phyloP scores from a whole-genome alignment of 768 basidiomycete genomes.

The Mycena olivaceomarginata region DNA sequence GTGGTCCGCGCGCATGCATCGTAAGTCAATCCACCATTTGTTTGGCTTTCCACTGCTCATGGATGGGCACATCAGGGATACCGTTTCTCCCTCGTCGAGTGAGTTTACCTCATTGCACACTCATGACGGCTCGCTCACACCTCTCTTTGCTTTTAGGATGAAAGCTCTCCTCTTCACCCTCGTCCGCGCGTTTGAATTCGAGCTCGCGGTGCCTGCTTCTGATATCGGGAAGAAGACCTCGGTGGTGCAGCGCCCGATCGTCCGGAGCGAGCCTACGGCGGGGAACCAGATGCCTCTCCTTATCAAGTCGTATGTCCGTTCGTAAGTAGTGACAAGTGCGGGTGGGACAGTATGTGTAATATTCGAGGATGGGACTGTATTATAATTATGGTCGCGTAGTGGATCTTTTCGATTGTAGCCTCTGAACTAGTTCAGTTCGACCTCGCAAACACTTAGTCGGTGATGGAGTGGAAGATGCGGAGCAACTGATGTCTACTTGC shows the following conservation, averaged over 20 bases:
- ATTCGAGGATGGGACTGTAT: no score
- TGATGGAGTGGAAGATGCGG: no score
- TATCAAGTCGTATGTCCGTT: constrained; percentile 52
- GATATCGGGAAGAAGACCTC: constrained; percentile 62
- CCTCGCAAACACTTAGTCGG: no score
- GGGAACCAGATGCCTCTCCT: constrained; percentile 67
- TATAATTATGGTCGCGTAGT: no score
- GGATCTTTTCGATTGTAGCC: no score
- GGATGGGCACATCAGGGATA: constrained; percentile 50
- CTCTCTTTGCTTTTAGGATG: constrained; percentile 49
- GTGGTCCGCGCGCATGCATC: constrained; percentile 71
- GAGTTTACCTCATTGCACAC: constrained; percentile 42
- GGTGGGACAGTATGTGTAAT: no score
- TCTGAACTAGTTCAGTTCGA: no score
- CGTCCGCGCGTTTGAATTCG: constrained; percentile 72
- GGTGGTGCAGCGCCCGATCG: constrained; percentile 66
- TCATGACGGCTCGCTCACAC: background rate
- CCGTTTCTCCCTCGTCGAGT: constrained; percentile 71
- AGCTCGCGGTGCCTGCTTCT: constrained; percentile 68
- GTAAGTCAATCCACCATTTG: constrained; percentile 39
- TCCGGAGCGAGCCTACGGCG: constrained; percentile 60
- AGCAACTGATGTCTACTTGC: no score
- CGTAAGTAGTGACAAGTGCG: background rate
- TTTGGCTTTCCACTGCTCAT: constrained; percentile 27
- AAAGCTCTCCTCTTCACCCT: constrained; percentile 70